These are phyloP conservation scores for Lichtheimia corymbifera DNA, from an alignment of 371 early-diverging fungal genomes.

Conservation along the genomic window DNA sequence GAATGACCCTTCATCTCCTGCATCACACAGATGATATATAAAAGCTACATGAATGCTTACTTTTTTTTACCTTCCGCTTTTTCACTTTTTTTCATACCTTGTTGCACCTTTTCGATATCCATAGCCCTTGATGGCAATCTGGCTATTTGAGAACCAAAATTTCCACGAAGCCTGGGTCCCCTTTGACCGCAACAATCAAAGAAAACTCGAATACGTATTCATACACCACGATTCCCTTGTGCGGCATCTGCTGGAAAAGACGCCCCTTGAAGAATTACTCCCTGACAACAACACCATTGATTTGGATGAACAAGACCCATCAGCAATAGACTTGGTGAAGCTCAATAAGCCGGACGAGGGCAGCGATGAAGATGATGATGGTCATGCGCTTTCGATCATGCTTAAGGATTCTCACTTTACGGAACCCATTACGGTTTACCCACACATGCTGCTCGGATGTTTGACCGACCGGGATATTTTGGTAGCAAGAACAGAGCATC, in stretches of 20 bases:
- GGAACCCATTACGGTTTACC: constrained; percentile 31
- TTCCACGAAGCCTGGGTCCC: constrained; percentile 39
- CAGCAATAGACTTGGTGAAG: constrained; percentile 18
- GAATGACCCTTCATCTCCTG: too few species aligned
- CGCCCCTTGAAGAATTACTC: not conserved
- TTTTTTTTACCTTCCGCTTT: not conserved
- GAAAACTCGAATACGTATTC: constrained; percentile 36
- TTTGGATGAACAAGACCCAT: constrained; percentile 32
- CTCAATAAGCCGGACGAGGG: constrained; percentile 7
- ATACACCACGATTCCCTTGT: constrained; percentile 29
- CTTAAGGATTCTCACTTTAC: constrained; percentile 36
- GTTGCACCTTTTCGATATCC: not conserved
- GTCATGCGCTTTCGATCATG: constrained; percentile 23
- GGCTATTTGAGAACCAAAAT: constrained; percentile 40
- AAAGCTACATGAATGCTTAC: not conserved
- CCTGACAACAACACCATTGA: constrained; percentile 15
- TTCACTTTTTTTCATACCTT: constrained; percentile 4
- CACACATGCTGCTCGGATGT: constrained; percentile 31
- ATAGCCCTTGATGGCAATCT: constrained; percentile 24
- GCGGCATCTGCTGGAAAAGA: not conserved
- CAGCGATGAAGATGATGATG: too few species aligned
- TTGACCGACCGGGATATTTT: constrained; percentile 39
- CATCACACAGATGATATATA: too few species aligned
- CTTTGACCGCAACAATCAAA: constrained; percentile 39
- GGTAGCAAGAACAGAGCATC: constrained; percentile 25